Conservation (phyloP, 169 alveolate species). For the Cryptosporidium meleagridis region DNA sequence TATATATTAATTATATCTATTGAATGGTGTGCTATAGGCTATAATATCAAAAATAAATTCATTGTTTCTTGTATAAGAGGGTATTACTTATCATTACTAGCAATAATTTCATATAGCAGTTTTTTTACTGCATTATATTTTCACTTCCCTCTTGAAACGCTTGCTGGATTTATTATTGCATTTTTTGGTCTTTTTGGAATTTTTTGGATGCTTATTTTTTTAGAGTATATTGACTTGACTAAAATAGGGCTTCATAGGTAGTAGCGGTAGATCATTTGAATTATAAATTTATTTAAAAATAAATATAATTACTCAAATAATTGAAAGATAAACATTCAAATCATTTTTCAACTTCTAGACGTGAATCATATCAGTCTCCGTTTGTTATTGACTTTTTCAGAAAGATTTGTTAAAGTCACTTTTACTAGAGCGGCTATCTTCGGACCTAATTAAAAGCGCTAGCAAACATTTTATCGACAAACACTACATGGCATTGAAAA, state of each 20-base stretch:
- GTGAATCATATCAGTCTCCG: background rate
- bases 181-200: conserved; percentile 45
- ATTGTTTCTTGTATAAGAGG: conserved; percentile 63
- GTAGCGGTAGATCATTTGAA: background rate
- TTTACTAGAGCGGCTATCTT: background rate
- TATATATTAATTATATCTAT: conserved; percentile 59
- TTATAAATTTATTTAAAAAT: background rate
- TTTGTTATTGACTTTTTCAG: background rate
- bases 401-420: background rate
- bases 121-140: conserved; percentile 70
- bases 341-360: background rate
- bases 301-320: too few species aligned
- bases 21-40: conserved; percentile 72
- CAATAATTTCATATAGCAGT: conserved; percentile 49
- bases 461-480: background rate
- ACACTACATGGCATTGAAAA: background rate
- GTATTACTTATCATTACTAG: conserved; percentile 44
- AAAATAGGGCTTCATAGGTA: conserved; percentile 31
- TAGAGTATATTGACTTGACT: conserved; percentile 32
- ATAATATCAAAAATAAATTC: conserved; percentile 32
- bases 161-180: conserved; percentile 55
- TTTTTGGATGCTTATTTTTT: conserved; percentile 40
- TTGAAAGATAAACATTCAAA: too few species aligned
- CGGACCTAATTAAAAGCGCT: background rate
- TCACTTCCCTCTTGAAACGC: conserved; percentile 66